Evolutionary conservation across 495 filamentous ascomycete genomes (phyloP).

Genomic region (Penicillium waksmanii): DNA sequence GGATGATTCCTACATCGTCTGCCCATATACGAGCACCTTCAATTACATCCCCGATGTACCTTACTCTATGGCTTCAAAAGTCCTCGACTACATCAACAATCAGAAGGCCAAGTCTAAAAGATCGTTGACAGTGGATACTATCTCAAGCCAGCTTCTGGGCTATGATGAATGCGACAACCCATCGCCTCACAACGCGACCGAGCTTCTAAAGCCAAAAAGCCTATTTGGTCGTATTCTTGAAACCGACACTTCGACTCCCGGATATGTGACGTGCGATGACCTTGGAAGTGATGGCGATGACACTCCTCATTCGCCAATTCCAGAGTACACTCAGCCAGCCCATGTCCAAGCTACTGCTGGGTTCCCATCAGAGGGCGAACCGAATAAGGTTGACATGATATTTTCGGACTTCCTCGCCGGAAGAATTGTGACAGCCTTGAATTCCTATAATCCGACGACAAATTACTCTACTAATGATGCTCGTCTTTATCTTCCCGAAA

Average conservation of each 20-base stretch:
- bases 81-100: slow-evolving; percentile 26
- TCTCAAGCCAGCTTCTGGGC: slow-evolving; percentile 12
- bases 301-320: slow-evolving; percentile 13
- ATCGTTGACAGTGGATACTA: slow-evolving; percentile 12
- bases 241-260: neutral
- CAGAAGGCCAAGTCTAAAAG: slow-evolving; percentile 8
- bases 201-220: slow-evolving; percentile 11
- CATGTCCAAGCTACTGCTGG: slow-evolving; percentile 12
- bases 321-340: slow-evolving; percentile 1
- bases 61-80: slow-evolving; percentile 32
- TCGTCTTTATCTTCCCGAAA: slow-evolving; percentile 6
- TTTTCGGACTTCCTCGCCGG: slow-evolving; percentile 16
- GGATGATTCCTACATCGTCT: slow-evolving; percentile 43
- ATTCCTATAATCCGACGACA: neutral
- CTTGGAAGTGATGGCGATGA: slow-evolving; percentile 23
- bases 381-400: slow-evolving; percentile 9
- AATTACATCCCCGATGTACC: slow-evolving; percentile 41
- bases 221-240: slow-evolving; percentile 13
- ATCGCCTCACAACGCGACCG: slow-evolving; percentile 3
- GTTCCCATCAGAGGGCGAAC: slow-evolving; percentile 9
- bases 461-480: slow-evolving; percentile 8
- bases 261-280: slow-evolving; percentile 17
- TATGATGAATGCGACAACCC: slow-evolving; percentile 18
- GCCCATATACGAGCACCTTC: slow-evolving; percentile 37
- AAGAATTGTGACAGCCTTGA: slow-evolving; percentile 7